Base-by-base conservation (phyloP, 805 yeast genomes). In the Candida saitoana region DNA sequence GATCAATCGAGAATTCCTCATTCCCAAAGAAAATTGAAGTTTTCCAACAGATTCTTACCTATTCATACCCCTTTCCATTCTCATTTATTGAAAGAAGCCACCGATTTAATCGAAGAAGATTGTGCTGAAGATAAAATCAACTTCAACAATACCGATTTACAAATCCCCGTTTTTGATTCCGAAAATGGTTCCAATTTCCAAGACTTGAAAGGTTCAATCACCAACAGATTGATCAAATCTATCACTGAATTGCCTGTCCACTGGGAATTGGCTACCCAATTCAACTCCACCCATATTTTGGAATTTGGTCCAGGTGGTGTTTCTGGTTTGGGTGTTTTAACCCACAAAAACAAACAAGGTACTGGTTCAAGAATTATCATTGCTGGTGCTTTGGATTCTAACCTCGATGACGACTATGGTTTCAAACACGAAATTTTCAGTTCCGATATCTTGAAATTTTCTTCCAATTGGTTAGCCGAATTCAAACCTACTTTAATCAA, bases 251-350 rank as follows among this genome's bases (percentile, higher is more conserved):
- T 87, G 57, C 88, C 96, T 34, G 99, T 93, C 50, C 77, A 87
- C 68, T 93, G 99, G 99, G 98, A 93, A 71, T 51, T 54, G 20
- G 95, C 98, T 22, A 90, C 97, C 29, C 62, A 78, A 50, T 87
- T 87, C 63, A 63, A 77, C 37, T 77, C 93, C 19, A 86, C 97
- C 36, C 99, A 93, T 63, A 79, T 93, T 55, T 65, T 93, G 48
- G 99, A 93, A 69, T 93, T 93, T 56, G 99, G 99, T 62, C 99
- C 99, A 48, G 99, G 99, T 68, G 98, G 98, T 55, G 82, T 87
- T 30, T 87, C 97, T 35, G 99, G 99, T 56, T 75, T 93, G 52
- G 99, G 99, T 69, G 86, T 86, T 48, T 76, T 93, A 55, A 93
- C 99, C 44, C 96, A 89, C 69, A 84, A 96, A 70, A 93, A 91